Base-by-base conservation (phyloP, 352 stramenopile species). In the Elongisporangium undulatum region DNA sequence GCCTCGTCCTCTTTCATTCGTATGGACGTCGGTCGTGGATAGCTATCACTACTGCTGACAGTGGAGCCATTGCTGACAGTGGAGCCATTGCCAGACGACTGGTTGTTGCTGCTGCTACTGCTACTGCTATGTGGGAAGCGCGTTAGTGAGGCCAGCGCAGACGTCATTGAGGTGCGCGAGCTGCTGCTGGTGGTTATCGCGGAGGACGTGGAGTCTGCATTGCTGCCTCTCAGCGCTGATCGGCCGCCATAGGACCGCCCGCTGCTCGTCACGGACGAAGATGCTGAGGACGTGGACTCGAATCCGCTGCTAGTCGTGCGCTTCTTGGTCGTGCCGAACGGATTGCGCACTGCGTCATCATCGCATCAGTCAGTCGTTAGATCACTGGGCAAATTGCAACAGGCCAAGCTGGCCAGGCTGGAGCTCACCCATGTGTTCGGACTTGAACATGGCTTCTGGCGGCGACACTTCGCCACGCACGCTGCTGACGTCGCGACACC, bases 111-210 rank as follows among this genome's bases (percentile, higher is more conserved):
- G 49, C 66, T 62, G 26, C 58, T 19, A 55, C 45, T n/a, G n/a
- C n/a, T n/a, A n/a, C n/a, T n/a, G n/a, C n/a, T n/a, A n/a, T n/a
- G n/a, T n/a, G 69, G 67, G 53, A 87, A 82, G 4, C 74, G 71
- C n/a, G 72, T 71, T 21, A 87, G 63, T n/a, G 75, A 74, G 29
- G 75, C 63, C 29, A 85, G 66, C 7, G 64, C 67, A 4, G 71
- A 79, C 10, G 69, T 69, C 21, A 69, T 57, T 0, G 62, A 63
- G 23, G 55, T 71, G 2, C 70, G 68, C 0, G 64, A 77, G 23
- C 48, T 66, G 51, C 16, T 58, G 45, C 2, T 49, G 21, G 20
- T 51, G 51, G 51, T 64, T 16, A 61, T 58, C 5, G 74, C 71
- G 3, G 69, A 75, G 0, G 59, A 54, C 7, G 56, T 38, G 16